A percentile compares a stretch with the other conserved stretches of the same genome.
These are phyloP conservation scores for Alternaria sp. DNA, from an alignment of 2,329 filamentous ascomycete species.

Conservation along the genomic window DNA sequence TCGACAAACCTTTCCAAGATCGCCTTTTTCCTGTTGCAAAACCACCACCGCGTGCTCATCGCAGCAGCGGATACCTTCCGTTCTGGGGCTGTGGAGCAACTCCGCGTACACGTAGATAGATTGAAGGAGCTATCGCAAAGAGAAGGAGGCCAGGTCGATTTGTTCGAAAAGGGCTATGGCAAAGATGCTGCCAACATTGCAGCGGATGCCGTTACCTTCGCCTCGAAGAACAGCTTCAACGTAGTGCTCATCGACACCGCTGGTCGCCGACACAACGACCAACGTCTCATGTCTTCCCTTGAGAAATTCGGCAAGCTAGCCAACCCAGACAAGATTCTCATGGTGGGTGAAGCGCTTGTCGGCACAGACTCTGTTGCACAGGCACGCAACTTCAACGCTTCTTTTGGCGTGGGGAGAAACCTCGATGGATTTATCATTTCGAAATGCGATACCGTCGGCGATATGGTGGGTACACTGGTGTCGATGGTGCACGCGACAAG, in stretches of 20 bases:
- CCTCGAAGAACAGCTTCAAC: conserved; percentile 77
- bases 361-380: conserved; percentile 95
- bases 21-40: conserved; percentile 96
- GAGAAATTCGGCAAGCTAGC: conserved; percentile 98
- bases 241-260: conserved; percentile 98
- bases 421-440: conserved; percentile 98
- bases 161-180: conserved; percentile 97
- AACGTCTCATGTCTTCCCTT: conserved; percentile 91
- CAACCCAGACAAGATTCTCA: conserved; percentile 96
- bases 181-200: conserved; percentile 97
- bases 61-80: conserved; percentile 97
- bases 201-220: conserved; percentile 87
- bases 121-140: conserved; percentile 85
- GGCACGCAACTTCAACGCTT: conserved; percentile 93
- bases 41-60: conserved; percentile 93
- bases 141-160: conserved; percentile 79
- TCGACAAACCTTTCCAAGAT: conserved; percentile 98
- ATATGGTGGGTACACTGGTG: conserved; percentile 95
- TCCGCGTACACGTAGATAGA: conserved; percentile 93
- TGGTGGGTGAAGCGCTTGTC: conserved; percentile 93
- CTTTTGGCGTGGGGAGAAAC: conserved; percentile 79
- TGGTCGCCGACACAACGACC: conserved; percentile 92
- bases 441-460: conserved; percentile 98
- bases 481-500: conserved; percentile 97
- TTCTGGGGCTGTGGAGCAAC: conserved; percentile 94